Percentiles rank a stretch among this genome's conserved stretches.
phyloP scores from a whole-genome alignment of 1,139 yeast species.

The Candida glucosophila region DNA sequence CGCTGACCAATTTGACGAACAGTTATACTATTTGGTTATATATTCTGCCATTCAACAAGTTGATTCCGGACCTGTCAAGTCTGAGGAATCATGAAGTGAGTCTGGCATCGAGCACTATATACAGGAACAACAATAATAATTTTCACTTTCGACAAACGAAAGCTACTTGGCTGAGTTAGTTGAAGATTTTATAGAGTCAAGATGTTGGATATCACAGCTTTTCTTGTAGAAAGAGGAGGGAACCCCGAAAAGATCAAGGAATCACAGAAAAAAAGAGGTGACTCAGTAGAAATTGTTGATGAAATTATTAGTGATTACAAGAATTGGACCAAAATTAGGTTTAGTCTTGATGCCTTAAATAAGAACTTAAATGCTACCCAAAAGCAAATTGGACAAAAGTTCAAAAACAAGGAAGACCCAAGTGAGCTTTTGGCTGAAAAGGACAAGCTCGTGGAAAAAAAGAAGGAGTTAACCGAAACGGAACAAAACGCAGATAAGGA shows the following conservation, averaged over 20 bases:
- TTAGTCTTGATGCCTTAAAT: constrained; percentile 84
- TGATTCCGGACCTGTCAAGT: too few relatives aligned
- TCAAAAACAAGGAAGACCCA: constrained; percentile 94
- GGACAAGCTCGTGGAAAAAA: constrained; percentile 62
- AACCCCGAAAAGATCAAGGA: constrained; percentile 80
- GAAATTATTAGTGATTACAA: constrained; percentile 88
- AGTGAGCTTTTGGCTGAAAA: constrained; percentile 71
- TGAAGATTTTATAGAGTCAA: constrained; percentile 1
- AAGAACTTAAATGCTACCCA: constrained; percentile 81
- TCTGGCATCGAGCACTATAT: constrained; percentile 1
- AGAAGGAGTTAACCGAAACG: constrained; percentile 52
- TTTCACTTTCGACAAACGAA: too few relatives aligned
- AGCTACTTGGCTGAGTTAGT: too few relatives aligned
- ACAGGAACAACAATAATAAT: too few relatives aligned
- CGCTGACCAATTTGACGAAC: too few relatives aligned
- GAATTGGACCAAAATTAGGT: constrained; percentile 88
- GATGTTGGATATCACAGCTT: constrained; percentile 89
- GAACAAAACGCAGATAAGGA: constrained; percentile 77
- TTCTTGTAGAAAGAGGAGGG: constrained; percentile 94
- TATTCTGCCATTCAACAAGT: too few relatives aligned
- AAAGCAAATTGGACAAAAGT: constrained; percentile 86
- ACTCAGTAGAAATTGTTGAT: constrained; percentile 87
- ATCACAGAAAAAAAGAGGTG: constrained; percentile 94
- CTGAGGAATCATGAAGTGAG: too few relatives aligned
- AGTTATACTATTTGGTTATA: too few relatives aligned